Conservation (phyloP, 208 protist species). For the Leishmania lainsoni region DNA sequence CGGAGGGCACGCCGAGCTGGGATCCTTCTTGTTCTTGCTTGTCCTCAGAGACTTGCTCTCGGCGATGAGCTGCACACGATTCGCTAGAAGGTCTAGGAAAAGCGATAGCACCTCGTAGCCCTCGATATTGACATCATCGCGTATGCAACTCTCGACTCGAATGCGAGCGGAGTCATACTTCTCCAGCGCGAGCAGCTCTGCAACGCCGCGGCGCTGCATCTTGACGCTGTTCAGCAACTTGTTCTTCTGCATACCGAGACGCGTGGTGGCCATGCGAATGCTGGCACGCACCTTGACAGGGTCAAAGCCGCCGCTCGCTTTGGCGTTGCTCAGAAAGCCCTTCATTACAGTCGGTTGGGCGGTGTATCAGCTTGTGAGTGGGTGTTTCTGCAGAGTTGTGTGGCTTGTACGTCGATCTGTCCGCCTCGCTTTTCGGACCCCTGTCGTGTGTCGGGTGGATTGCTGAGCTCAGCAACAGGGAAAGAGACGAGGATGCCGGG, state of each 20-base stretch:
- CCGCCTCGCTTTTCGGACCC: not conserved
- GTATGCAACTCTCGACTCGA: constrained; percentile 83
- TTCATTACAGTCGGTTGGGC: constrained; percentile 27
- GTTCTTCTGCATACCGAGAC: constrained; percentile 87
- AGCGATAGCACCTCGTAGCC: constrained; percentile 85
- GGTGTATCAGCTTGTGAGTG: not conserved
- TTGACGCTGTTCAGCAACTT: constrained; percentile 92
- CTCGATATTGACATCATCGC: constrained; percentile 89
- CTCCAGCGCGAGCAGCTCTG: constrained; percentile 79
- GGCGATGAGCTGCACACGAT: constrained; percentile 81
- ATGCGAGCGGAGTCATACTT: constrained; percentile 94
- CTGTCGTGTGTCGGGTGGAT: not conserved
- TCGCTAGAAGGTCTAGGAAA: constrained; percentile 84
- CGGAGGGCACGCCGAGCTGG: constrained; percentile 63
- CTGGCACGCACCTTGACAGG: constrained; percentile 71
- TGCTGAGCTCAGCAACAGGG: not conserved
- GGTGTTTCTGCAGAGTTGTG: not conserved
- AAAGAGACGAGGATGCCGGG: not conserved
- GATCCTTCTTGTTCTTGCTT: constrained; percentile 50
- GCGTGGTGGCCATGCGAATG: constrained; percentile 85
- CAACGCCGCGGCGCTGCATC: constrained; percentile 77
- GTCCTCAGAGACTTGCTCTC: constrained; percentile 59
- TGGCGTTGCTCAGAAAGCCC: constrained; percentile 45
- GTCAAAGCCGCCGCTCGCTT: constrained; percentile 57
- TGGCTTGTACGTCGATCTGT: not conserved